phyloP scores from a whole-genome alignment of 768 basidiomycete species.

The Asterophora parasitica region DNA sequence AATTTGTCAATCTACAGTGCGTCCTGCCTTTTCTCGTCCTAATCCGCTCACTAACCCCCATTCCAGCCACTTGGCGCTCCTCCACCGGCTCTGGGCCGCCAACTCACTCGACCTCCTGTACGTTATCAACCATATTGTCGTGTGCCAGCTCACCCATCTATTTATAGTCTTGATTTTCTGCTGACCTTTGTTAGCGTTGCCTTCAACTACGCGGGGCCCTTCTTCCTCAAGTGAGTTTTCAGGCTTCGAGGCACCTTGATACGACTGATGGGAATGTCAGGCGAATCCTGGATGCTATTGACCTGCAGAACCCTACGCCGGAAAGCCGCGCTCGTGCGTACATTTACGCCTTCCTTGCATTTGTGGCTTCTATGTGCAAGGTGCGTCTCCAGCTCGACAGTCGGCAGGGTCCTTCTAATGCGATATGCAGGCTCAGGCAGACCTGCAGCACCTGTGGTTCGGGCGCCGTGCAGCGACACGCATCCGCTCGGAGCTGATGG shows the following conservation, averaged over 20 bases:
- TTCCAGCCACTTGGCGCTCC: constrained; percentile 33
- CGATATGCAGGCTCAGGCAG: constrained; percentile 46
- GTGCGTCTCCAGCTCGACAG: constrained; percentile 18
- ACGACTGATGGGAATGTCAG: constrained; percentile 21
- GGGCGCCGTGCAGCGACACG: constrained; percentile 72
- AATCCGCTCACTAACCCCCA: neutral
- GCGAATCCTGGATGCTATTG: constrained; percentile 57
- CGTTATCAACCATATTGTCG: constrained; percentile 7
- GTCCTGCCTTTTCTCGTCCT: constrained; percentile 14
- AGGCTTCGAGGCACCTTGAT: constrained; percentile 3
- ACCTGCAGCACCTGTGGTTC: constrained; percentile 76
- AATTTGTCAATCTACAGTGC: constrained; percentile 38
- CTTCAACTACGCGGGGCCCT: constrained; percentile 79
- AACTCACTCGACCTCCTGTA: constrained; percentile 46
- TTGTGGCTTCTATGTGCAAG: constrained; percentile 56
- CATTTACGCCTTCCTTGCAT: constrained; percentile 73
- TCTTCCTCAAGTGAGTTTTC: constrained; percentile 69
- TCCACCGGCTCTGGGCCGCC: constrained; percentile 38
- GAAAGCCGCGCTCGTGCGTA: constrained; percentile 60
- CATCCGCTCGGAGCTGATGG: constrained; percentile 77
- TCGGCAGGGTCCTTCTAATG: neutral
- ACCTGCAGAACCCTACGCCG: constrained; percentile 34
- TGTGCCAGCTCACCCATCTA: neutral
- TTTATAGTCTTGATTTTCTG: constrained; percentile 51
- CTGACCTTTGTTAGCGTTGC: constrained; percentile 66